Evolutionary conservation across 768 basidiomycete genomes (phyloP), one percentile per base, ranked within the genome.

Genomic region (Daedaleopsis sinensis): DNA sequence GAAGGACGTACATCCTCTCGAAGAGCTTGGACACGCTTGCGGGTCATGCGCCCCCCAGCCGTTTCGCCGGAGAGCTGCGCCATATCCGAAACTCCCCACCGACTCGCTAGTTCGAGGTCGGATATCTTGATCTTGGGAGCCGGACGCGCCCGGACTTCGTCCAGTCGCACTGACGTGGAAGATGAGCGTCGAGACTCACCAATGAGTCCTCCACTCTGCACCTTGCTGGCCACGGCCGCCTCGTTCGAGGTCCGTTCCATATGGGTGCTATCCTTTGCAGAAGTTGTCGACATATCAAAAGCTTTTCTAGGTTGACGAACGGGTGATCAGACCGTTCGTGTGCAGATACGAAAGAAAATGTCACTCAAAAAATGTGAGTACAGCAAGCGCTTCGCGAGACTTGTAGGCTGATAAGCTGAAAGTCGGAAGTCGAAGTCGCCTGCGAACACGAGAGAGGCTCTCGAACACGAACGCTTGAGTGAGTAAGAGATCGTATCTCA

Each of bases 351-450:
- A 24, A 27, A 51, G 11, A 51, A 51, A 51, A n/a, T 23, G 27
- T 32, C 15, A 51, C 51, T 52, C 51, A 52, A 52, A 52, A 52
- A 52, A 52, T 52, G 51, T 52, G 51, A 52, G 51, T 6, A 12
- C 1, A 3, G 15, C 42, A 10, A n/a, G 4, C 15, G 15, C n/a
- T 43, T 13, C 27, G 27, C 3, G 27, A 32, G 27, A 32, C 27
- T 32, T 32, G 27, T 32, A 7, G 7, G 27, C 27, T 32, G 27
- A 32, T 3, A 32, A 7, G 27, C 27, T 32, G 3, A 7, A 32
- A 32, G 27, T 32, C 7, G 27, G 27, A n/a, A n/a, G 27, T 32
- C 7, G 27, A 32, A 32, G 27, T 7, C 32, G 27, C 4, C 7
- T 7, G 27, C 27, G 27, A 32, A 32, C 27, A 32, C 27, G 27